Evolutionary conservation across 1,284 basidiomycete genomes (phyloP).

Genomic region (Agroathelia rolfsii): DNA sequence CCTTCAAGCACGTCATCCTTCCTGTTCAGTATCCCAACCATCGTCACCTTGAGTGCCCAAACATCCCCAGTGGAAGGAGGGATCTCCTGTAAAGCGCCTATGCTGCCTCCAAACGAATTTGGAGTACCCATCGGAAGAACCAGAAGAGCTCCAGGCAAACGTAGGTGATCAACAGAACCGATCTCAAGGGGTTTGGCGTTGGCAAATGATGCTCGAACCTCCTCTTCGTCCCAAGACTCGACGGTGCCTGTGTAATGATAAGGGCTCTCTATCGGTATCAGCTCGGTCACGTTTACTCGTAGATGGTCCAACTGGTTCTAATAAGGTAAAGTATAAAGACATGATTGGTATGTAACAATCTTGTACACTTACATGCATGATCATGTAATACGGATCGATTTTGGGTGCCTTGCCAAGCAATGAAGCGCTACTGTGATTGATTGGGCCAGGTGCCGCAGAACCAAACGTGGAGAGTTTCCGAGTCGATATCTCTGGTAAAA

Average conservation of each 20-base stretch:
- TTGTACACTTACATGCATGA: slow-evolving; percentile 57
- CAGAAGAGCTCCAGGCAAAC: slow-evolving; percentile 38
- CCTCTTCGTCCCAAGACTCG: slow-evolving; percentile 59
- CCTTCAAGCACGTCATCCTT: slow-evolving; percentile 78
- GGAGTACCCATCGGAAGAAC: too few species aligned
- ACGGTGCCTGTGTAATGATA: slow-evolving; percentile 70
- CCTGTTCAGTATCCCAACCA: slow-evolving; percentile 73
- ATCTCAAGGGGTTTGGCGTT: slow-evolving; percentile 59
- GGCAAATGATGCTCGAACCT: slow-evolving; percentile 62
- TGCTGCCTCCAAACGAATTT: slow-evolving; percentile 26
- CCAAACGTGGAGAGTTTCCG: slow-evolving; percentile 33
- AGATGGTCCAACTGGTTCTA: slow-evolving; percentile 67
- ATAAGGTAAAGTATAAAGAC: slow-evolving; percentile 7
- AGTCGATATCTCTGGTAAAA: slow-evolving; percentile 31
- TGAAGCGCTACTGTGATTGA: slow-evolving; percentile 25
- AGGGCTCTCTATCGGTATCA: slow-evolving; percentile 61
- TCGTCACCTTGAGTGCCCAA: slow-evolving; percentile 66
- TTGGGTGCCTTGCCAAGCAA: slow-evolving; percentile 51
- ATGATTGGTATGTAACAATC: slow-evolving; percentile 9
- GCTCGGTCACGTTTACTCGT: slow-evolving; percentile 60
- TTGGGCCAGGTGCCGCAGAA: too few species aligned
- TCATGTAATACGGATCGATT: slow-evolving; percentile 89
- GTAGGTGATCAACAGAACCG: slow-evolving; percentile 27
- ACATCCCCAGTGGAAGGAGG: slow-evolving; percentile 22
- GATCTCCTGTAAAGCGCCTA: slow-evolving; percentile 14